These are phyloP conservation scores for Esteya vermicola DNA, from an alignment of 2,329 filamentous ascomycete species.

Conservation along the genomic window DNA sequence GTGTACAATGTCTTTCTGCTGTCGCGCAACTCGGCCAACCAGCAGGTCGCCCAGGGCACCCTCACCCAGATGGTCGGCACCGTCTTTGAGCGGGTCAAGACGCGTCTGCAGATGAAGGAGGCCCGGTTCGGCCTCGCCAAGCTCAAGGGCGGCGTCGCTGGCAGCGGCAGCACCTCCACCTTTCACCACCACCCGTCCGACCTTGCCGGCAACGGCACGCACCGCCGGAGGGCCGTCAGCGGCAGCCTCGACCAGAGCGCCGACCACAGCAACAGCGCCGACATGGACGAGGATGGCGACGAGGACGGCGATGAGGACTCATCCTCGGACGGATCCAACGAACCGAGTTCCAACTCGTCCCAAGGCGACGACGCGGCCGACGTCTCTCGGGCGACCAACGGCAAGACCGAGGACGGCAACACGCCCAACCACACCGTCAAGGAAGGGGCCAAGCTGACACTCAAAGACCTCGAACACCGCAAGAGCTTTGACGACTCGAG, in stretches of 20 bases:
- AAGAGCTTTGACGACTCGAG: constrained; percentile 58
- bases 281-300: constrained; percentile 15
- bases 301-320: constrained; percentile 22
- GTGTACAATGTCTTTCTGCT: constrained; percentile 98
- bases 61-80: constrained; percentile 98
- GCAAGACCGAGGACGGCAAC: constrained; percentile 6
- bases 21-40: constrained; percentile 85
- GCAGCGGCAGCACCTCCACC: constrained; percentile 36
- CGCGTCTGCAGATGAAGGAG: constrained; percentile 75
- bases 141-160: constrained; percentile 36
- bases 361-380: constrained; percentile 24
- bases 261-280: constrained; percentile 10
- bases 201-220: constrained; percentile 17
- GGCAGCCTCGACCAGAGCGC: constrained; percentile 6
- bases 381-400: not conserved
- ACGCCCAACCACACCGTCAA: constrained; percentile 16
- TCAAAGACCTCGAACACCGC: constrained; percentile 52
- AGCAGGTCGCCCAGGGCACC: constrained; percentile 93
- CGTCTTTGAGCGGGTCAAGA: constrained; percentile 89
- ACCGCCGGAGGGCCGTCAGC: constrained; percentile 12
- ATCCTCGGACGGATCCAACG: no score
- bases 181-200: constrained; percentile 35
- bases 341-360: no score
- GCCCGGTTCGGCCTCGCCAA: constrained; percentile 46
- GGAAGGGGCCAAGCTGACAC: constrained; percentile 37